These are phyloP conservation scores for Ustilago trichophora DNA, from an alignment of 1,284 basidiomycete genomes.

Conservation along the genomic window DNA sequence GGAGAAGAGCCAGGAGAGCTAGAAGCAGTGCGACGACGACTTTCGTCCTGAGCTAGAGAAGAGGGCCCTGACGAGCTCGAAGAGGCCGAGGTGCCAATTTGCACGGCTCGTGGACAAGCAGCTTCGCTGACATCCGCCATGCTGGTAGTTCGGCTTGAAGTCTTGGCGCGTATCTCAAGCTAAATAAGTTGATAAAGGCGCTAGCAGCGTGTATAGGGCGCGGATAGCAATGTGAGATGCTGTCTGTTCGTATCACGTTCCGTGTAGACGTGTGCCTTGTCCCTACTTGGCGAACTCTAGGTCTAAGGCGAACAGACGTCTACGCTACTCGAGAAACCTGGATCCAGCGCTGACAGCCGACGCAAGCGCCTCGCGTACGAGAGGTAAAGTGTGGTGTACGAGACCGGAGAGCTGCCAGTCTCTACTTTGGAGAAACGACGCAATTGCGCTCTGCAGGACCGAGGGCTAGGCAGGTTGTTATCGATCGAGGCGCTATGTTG, in stretches of 20 bases:
- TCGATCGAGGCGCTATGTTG: no score
- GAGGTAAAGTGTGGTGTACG: no score
- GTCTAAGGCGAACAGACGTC: slow-evolving; percentile 27
- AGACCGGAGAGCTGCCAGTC: no score
- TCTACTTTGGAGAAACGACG: no score
- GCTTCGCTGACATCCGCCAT: slow-evolving; percentile 12
- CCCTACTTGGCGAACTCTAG: slow-evolving; percentile 23
- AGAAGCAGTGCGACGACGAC: background rate
- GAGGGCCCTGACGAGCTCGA: slow-evolving; percentile 2
- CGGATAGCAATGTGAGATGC: no score
- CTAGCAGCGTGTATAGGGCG: background rate
- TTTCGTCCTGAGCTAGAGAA: background rate
- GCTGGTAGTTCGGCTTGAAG: background rate
- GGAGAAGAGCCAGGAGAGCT: slow-evolving; percentile 32
- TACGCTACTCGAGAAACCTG: no score
- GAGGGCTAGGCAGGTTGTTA: no score
- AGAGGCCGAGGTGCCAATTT: background rate
- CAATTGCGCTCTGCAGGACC: no score
- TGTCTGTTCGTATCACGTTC: background rate
- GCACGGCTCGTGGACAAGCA: slow-evolving; percentile 6
- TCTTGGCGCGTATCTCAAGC: no score
- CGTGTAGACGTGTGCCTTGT: slow-evolving; percentile 23
- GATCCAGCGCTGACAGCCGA: no score
- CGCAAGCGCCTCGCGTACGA: no score
- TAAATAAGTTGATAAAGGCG: background rate